Evolutionary conservation across 768 basidiomycete species (phyloP).

Genomic region (Pleurotus tuber-regium): DNA sequence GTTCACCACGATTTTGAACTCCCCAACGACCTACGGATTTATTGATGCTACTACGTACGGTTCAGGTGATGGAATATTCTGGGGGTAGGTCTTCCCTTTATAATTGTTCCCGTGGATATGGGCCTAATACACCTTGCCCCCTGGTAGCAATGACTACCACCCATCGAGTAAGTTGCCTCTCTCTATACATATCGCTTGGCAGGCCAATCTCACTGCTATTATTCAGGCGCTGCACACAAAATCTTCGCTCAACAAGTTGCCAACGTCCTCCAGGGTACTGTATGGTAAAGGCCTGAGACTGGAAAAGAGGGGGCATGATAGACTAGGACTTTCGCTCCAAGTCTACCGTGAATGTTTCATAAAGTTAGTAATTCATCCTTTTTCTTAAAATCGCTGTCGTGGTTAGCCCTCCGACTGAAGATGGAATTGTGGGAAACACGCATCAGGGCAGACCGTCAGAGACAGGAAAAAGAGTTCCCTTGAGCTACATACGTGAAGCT

Average conservation of each 20-base stretch:
- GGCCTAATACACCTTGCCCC: constrained; percentile 1
- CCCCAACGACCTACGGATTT: constrained; percentile 51
- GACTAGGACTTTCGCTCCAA: too few relatives aligned
- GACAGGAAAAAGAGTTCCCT: too few relatives aligned
- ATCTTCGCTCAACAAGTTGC: constrained; percentile 32
- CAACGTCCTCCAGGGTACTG: constrained; percentile 20
- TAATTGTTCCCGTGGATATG: not conserved
- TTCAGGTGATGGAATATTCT: constrained; percentile 42
- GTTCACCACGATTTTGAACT: constrained; percentile 48
- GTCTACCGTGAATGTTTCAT: too few relatives aligned
- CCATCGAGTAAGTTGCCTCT: constrained; percentile 40
- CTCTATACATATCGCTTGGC: not conserved
- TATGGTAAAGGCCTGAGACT: constrained; percentile 26
- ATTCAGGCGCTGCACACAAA: constrained; percentile 38
- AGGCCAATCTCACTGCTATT: constrained; percentile 2
- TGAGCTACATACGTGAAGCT: too few relatives aligned
- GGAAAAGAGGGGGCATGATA: too few relatives aligned
- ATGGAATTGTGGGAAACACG: too few relatives aligned
- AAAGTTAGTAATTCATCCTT: too few relatives aligned
- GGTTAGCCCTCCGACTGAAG: too few relatives aligned
- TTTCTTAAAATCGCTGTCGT: too few relatives aligned
- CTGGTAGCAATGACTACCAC: constrained; percentile 51
- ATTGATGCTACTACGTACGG: constrained; percentile 50
- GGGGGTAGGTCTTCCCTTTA: constrained; percentile 39
- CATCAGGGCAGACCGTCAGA: too few relatives aligned